These are phyloP conservation scores for Arthrobotrys pseudoclavata DNA, from an alignment of 2,329 filamentous ascomycete species.

Conservation along the genomic window DNA sequence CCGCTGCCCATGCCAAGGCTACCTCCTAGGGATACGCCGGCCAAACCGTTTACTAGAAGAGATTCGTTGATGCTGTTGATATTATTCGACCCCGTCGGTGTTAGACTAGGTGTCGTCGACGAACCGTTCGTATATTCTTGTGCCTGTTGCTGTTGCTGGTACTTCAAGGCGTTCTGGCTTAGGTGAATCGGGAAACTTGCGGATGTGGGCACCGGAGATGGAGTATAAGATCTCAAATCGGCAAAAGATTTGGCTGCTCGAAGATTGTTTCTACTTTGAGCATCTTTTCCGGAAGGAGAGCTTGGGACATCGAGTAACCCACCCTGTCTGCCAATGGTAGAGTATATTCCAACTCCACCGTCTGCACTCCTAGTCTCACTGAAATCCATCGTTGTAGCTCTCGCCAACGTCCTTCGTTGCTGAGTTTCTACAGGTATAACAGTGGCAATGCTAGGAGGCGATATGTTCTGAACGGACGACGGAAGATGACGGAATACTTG, in stretches of 20 bases:
- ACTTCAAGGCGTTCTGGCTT: slow-evolving; percentile 74
- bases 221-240: slow-evolving; percentile 93
- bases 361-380: slow-evolving; percentile 81
- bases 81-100: slow-evolving; percentile 71
- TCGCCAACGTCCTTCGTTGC: slow-evolving; percentile 82
- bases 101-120: slow-evolving; percentile 77
- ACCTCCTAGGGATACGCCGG: slow-evolving; percentile 63
- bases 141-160: slow-evolving; percentile 69
- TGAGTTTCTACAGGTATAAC: slow-evolving; percentile 81
- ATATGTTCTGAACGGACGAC: slow-evolving; percentile 65
- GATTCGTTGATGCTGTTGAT: slow-evolving; percentile 70
- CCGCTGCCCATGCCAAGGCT: slow-evolving; percentile 63
- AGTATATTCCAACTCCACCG: slow-evolving; percentile 77
- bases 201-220: slow-evolving; percentile 89
- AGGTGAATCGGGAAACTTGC: slow-evolving; percentile 84
- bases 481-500: slow-evolving; percentile 75
- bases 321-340: slow-evolving; percentile 82
- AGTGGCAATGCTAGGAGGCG: slow-evolving; percentile 72
- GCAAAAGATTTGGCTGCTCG: slow-evolving; percentile 96
- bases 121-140: slow-evolving; percentile 73
- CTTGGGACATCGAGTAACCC: slow-evolving; percentile 88
- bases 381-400: slow-evolving; percentile 97
- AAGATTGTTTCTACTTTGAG: slow-evolving; percentile 81
- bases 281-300: slow-evolving; percentile 73
- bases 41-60: slow-evolving; percentile 75